Conservation (phyloP, 768 basidiomycete species). For the Cystofilobasidium capitatum region DNA sequence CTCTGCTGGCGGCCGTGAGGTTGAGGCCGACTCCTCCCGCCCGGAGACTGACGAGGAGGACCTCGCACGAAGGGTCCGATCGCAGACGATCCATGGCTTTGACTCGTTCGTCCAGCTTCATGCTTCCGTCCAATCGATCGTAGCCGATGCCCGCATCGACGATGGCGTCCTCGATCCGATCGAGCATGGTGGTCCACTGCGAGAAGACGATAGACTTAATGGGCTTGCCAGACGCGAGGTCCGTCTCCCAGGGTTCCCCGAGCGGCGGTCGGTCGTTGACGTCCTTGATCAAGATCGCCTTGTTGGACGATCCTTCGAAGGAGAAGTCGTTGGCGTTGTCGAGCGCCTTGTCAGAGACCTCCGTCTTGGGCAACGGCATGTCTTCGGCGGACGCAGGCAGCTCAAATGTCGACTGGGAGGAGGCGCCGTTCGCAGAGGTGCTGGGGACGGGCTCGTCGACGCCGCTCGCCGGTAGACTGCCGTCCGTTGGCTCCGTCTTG, state of each 20-base stretch:
- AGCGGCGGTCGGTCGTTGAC: neutral
- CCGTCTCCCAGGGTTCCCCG: slow-evolving; percentile 16
- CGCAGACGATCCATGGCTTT: slow-evolving; percentile 87
- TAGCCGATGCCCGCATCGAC: slow-evolving; percentile 72
- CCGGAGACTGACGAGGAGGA: slow-evolving; percentile 87
- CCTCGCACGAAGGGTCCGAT: slow-evolving; percentile 79
- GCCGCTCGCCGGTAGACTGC: no score
- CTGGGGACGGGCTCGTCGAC: neutral
- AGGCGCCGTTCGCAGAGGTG: neutral
- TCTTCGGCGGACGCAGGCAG: neutral
- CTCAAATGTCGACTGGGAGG: neutral
- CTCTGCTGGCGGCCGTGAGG: slow-evolving; percentile 78
- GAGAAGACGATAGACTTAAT: slow-evolving; percentile 28
- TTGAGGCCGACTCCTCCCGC: slow-evolving; percentile 97
- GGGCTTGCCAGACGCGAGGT: slow-evolving; percentile 17
- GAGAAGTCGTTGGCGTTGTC: slow-evolving; percentile 3
- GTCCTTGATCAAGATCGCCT: neutral
- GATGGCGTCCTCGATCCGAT: slow-evolving; percentile 73
- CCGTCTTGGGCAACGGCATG: neutral
- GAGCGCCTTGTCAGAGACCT: neutral
- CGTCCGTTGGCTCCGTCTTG: neutral
- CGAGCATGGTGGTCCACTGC: slow-evolving; percentile 29
- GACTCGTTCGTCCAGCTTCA: slow-evolving; percentile 90
- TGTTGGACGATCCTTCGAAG: neutral
- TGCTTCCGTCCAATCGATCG: slow-evolving; percentile 89